Evolutionary conservation across 1,139 yeast genomes (phyloP).

Genomic region (Scheffersomyces lignicola): DNA sequence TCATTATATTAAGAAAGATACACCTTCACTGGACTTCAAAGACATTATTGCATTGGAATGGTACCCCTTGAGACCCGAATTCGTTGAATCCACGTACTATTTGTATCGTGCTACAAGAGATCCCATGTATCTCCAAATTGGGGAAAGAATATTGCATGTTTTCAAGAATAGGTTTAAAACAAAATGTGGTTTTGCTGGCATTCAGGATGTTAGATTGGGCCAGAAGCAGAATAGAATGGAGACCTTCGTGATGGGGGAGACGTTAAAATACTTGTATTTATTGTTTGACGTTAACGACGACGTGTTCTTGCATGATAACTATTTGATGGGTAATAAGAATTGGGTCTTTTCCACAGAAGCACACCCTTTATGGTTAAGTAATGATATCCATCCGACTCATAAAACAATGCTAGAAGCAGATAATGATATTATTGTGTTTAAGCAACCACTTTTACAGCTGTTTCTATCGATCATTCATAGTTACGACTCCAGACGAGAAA

Average conservation of each 20-base stretch:
- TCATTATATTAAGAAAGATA: conserved; percentile 10
- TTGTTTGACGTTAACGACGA: conserved; percentile 71
- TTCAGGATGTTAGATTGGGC: conserved; percentile 67
- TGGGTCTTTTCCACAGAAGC: conserved; percentile 90
- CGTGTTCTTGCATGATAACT: conserved; percentile 39
- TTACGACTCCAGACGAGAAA: conserved; percentile 8
- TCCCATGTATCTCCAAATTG: conserved; percentile 78
- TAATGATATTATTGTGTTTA: conserved; percentile 8
- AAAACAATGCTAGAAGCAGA: neutral
- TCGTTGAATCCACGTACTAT: conserved; percentile 83
- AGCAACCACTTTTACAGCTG: conserved; percentile 11
- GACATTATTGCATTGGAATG: conserved; percentile 65
- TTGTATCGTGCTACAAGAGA: conserved; percentile 83
- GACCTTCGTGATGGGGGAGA: conserved; percentile 84
- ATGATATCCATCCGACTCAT: conserved; percentile 15
- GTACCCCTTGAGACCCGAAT: conserved; percentile 93
- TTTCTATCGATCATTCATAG: conserved; percentile 10
- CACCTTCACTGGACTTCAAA: conserved; percentile 10
- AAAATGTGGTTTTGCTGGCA: conserved; percentile 81
- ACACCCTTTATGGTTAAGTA: conserved; percentile 76
- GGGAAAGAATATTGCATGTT: conserved; percentile 59
- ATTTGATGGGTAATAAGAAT: conserved; percentile 42
- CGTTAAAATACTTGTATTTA: conserved; percentile 78
- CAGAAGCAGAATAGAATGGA: conserved; percentile 80
- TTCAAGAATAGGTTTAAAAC: conserved; percentile 53